Conservation (phyloP, 257 asterid species). For the Jacaranda copaia region DNA sequence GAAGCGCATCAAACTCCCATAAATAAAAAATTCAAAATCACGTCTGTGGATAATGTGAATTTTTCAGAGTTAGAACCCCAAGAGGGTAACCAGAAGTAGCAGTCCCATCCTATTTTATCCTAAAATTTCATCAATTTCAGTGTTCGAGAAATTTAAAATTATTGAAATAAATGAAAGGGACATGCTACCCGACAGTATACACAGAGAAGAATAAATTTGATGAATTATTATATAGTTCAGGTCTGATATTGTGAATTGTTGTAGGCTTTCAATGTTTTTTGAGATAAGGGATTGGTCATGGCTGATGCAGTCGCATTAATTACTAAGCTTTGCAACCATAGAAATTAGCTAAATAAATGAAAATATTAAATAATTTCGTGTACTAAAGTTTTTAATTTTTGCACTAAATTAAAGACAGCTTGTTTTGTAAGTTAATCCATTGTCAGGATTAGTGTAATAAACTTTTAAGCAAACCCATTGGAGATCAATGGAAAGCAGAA, state of each 20-base stretch:
- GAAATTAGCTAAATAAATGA: background rate
- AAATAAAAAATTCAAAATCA: conserved; percentile 29
- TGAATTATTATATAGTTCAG: background rate
- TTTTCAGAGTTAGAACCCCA: conserved; percentile 41
- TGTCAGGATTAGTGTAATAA: background rate
- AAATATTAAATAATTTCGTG: too few species aligned
- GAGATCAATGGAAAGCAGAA: background rate
- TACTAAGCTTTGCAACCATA: background rate
- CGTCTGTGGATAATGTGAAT: conserved; percentile 34
- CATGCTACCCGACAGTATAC: conserved; percentile 46
- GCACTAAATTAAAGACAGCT: too few species aligned
- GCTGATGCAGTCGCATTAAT: conserved; percentile 16
- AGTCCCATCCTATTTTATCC: conserved; percentile 23
- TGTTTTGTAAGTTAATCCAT: too few species aligned
- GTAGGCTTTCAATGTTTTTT: conserved; percentile 13
- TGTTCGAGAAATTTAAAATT: background rate
- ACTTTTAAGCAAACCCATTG: background rate
- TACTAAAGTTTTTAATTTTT: too few species aligned
- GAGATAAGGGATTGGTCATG: conserved; percentile 28
- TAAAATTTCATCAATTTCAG: conserved; percentile 26
- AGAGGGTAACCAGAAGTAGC: conserved; percentile 41
- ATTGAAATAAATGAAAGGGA: conserved; percentile 24
- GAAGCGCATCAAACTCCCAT: conserved; percentile 27
- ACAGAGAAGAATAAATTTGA: conserved; percentile 8
- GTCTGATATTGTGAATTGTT: conserved; percentile 2